Conservation (phyloP, 208 protist genomes). For the Acanthamoeba sp. region DNA sequence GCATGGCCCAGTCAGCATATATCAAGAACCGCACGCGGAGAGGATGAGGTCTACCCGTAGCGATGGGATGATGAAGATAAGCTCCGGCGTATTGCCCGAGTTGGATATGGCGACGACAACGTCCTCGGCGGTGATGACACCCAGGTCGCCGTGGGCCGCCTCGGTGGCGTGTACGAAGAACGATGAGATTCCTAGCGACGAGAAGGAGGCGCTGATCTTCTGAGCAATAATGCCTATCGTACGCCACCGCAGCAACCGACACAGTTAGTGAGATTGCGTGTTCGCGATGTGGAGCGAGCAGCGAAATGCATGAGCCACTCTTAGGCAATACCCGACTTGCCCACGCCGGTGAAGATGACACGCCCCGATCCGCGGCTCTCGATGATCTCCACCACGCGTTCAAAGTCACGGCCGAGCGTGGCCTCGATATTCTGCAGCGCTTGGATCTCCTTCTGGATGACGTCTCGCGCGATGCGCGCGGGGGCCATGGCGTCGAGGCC, state of each 20-base stretch:
- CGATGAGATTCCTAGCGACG: constrained; percentile 48
- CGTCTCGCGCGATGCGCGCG: not conserved
- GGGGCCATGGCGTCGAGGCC: not conserved
- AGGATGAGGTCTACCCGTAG: constrained; percentile 14
- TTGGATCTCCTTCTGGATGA: constrained; percentile 43
- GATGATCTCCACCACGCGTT: constrained; percentile 61
- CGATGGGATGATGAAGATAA: constrained; percentile 45
- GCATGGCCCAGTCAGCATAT: too few relatives aligned
- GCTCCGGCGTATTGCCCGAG: constrained; percentile 46
- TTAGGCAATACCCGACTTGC: not conserved
- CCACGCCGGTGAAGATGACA: constrained; percentile 50
- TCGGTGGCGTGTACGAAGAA: constrained; percentile 72
- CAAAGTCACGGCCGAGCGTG: constrained; percentile 18
- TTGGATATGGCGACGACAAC: constrained; percentile 46
- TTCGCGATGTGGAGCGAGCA: too few relatives aligned
- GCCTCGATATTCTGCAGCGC: constrained; percentile 37
- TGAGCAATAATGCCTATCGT: constrained; percentile 1
- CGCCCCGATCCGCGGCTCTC: constrained; percentile 10
- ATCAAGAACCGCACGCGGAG: not conserved
- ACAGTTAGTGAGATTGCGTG: too few relatives aligned
- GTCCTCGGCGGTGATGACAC: constrained; percentile 63
- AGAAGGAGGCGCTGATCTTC: constrained; percentile 61
- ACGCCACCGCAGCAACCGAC: not conserved
- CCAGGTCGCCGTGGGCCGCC: constrained; percentile 66
- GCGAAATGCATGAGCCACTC: too few relatives aligned